Percentiles rank a stretch among this genome's conserved stretches.
These are phyloP conservation scores for Leptodontidium sp. DNA, from an alignment of 2,329 filamentous ascomycete species.

Conservation along the genomic window DNA sequence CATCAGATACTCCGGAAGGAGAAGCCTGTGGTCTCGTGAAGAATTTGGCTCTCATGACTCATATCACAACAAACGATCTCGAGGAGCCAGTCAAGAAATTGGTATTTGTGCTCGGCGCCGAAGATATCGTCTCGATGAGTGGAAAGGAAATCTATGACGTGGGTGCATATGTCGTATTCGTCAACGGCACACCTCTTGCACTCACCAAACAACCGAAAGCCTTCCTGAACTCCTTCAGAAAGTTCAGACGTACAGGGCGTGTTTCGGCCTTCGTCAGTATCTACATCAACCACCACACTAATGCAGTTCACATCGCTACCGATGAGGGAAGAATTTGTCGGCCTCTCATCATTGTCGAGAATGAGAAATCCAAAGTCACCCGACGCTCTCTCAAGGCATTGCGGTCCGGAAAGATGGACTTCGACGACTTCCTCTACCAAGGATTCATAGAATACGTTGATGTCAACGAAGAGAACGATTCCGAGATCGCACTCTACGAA, in stretches of 20 bases:
- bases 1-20: conserved; percentile 97
- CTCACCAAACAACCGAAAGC: conserved; percentile 85
- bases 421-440: conserved; percentile 91
- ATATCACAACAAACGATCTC: conserved; percentile 96
- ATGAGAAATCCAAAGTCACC: conserved; percentile 82
- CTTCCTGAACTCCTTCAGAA: conserved; percentile 86
- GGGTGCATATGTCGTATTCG: conserved; percentile 88
- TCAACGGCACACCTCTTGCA: conserved; percentile 95
- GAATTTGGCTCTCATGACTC: conserved; percentile 98
- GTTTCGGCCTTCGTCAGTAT: conserved; percentile 97
- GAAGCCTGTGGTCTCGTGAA: conserved; percentile 98
- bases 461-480: conserved; percentile 98
- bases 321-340: conserved; percentile 97
- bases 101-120: conserved; percentile 85
- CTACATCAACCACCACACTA: conserved; percentile 92
- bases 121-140: conserved; percentile 80
- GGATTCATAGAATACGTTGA: conserved; percentile 97
- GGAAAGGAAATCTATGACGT: conserved; percentile 87
- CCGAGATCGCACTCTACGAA: conserved; percentile 90
- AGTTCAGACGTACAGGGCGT: conserved; percentile 85
- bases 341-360: conserved; percentile 94
- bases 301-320: conserved; percentile 92
- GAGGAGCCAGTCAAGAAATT: conserved; percentile 89
- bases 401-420: conserved; percentile 83
- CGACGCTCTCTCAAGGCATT: conserved; percentile 80